These are phyloP conservation scores for Prunus fruticosa DNA, from an alignment of 306 rosid species.

Conservation along the genomic window DNA sequence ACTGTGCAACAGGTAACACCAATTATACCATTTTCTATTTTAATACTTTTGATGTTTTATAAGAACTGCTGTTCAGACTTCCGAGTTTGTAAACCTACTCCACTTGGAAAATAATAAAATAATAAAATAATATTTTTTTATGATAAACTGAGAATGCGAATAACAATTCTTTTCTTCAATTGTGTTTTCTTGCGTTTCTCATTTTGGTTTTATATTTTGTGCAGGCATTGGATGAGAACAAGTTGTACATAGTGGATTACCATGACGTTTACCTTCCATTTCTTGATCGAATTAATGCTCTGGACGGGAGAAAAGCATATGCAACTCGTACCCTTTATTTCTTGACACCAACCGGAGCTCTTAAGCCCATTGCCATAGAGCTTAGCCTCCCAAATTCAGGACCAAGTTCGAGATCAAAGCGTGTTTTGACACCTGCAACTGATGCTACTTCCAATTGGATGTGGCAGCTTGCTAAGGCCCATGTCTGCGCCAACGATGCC, in stretches of 20 bases:
- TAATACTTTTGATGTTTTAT: background rate
- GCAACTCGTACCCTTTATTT: constrained; percentile 78
- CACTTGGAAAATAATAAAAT: too few relatives aligned
- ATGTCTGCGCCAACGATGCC: constrained; percentile 81
- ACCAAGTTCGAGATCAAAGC: constrained; percentile 57
- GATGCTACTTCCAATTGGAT: constrained; percentile 84
- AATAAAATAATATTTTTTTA: background rate
- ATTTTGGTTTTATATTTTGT: background rate
- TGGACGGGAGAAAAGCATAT: constrained; percentile 88
- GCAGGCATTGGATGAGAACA: constrained; percentile 71
- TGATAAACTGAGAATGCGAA: background rate
- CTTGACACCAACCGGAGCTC: constrained; percentile 64
- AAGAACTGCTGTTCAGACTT: background rate
- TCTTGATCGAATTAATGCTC: constrained; percentile 69
- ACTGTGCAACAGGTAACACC: constrained; percentile 71
- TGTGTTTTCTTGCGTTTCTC: background rate
- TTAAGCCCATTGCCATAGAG: constrained; percentile 87
- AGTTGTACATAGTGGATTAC: constrained; percentile 70
- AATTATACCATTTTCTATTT: background rate
- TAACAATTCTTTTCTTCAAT: background rate
- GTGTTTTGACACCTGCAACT: constrained; percentile 58
- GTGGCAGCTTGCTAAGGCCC: constrained; percentile 97
- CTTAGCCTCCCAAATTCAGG: constrained; percentile 73
- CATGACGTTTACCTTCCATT: constrained; percentile 90
- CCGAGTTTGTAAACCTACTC: background rate